These are phyloP conservation scores for Erysimum cheiri DNA, from an alignment of 441 rosid genomes.

Conservation along the genomic window DNA sequence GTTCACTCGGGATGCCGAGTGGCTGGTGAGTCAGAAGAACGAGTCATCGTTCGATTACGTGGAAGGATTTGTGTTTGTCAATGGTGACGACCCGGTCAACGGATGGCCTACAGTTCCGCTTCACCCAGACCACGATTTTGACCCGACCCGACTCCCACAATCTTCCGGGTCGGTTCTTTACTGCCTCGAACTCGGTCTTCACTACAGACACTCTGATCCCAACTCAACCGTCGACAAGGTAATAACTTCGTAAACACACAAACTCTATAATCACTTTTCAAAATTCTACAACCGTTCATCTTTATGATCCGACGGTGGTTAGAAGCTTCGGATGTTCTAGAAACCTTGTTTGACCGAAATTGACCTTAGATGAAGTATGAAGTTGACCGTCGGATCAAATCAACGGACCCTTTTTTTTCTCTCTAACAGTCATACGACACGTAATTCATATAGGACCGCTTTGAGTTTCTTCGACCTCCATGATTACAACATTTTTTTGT, in stretches of 20 bases:
- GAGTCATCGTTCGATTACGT: slow-evolving; percentile 77
- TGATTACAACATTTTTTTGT: slow-evolving; percentile 39
- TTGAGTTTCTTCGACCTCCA: slow-evolving; percentile 39
- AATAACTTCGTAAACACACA: slow-evolving; percentile 28
- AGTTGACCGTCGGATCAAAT: slow-evolving; percentile 29
- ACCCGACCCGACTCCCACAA: slow-evolving; percentile 51
- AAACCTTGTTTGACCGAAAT: slow-evolving; percentile 34
- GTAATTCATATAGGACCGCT: slow-evolving; percentile 40
- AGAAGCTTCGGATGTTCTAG: slow-evolving; percentile 26
- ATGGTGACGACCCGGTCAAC: slow-evolving; percentile 77
- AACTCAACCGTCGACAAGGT: slow-evolving; percentile 67
- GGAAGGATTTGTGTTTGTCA: slow-evolving; percentile 88
- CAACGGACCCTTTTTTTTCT: not conserved
- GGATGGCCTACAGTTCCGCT: slow-evolving; percentile 87
- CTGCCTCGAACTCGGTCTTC: slow-evolving; percentile 83
- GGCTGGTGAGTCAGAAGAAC: slow-evolving; percentile 62
- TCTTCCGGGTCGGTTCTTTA: slow-evolving; percentile 78
- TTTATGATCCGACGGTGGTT: slow-evolving; percentile 32
- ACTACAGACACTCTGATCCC: slow-evolving; percentile 52
- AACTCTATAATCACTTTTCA: not conserved
- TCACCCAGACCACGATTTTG: slow-evolving; percentile 49
- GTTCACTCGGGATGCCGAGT: slow-evolving; percentile 77
- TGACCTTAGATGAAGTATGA: slow-evolving; percentile 12
- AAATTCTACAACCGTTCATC: slow-evolving; percentile 8
- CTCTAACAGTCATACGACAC: slow-evolving; percentile 35